Evolutionary conservation across 345 rosid genomes (phyloP).

Genomic region (Arabis alpina): DNA sequence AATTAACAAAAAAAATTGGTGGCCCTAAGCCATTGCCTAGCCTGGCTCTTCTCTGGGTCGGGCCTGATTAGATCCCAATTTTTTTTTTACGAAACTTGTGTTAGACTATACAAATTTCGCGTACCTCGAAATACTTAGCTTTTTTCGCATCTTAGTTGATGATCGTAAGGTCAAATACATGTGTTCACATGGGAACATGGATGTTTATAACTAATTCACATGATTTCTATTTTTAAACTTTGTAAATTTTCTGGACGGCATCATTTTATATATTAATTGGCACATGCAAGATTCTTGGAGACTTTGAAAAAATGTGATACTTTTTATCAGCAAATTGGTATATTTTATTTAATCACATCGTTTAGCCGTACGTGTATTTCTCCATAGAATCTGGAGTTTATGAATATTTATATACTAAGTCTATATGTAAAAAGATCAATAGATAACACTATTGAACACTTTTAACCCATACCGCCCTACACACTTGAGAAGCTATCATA

Average conservation of each 20-base stretch:
- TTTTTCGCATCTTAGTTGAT: background rate
- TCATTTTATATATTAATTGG: background rate
- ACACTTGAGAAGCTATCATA: background rate
- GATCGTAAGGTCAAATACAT: conserved; percentile 24
- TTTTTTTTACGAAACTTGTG: background rate
- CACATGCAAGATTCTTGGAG: background rate
- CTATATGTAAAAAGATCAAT: background rate
- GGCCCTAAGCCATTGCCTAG: too few relatives aligned
- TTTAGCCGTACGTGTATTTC: conserved; percentile 13
- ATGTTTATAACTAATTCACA: conserved; percentile 25
- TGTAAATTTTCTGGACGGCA: background rate
- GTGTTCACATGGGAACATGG: conserved; percentile 40
- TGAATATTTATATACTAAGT: background rate
- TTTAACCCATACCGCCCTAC: background rate
- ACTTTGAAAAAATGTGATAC: conserved; percentile 5
- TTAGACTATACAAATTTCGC: background rate
- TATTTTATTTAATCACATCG: conserved; percentile 1
- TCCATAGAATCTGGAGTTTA: conserved; percentile 5
- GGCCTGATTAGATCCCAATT: background rate
- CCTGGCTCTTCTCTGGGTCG: too few relatives aligned
- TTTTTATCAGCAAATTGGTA: conserved; percentile 6
- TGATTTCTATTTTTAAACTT: background rate
- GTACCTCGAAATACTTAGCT: background rate
- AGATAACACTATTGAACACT: background rate
- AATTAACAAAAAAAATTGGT: too few relatives aligned